A percentile compares a stretch with the other conserved stretches of the same genome.
phyloP scores from a whole-genome alignment of 1,139 yeast species.

The Torulaspora globosa region DNA sequence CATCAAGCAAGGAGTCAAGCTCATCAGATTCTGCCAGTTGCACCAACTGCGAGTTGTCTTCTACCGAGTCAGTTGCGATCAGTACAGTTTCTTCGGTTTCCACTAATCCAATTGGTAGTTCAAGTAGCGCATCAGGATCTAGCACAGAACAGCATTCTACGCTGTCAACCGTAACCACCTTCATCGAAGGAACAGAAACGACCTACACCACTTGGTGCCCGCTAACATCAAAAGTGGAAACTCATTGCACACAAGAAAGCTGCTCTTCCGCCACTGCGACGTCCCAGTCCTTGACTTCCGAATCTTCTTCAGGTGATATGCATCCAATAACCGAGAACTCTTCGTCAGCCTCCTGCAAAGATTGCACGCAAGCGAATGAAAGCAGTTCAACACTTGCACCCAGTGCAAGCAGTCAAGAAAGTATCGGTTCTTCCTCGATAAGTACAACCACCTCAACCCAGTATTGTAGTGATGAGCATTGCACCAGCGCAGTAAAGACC shows the following conservation, averaged over 20 bases:
- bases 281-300: background rate
- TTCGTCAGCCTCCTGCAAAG: background rate
- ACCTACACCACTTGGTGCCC: slow-evolving; percentile 27
- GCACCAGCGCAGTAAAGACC: background rate
- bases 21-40: background rate
- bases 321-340: background rate
- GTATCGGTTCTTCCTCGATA: background rate
- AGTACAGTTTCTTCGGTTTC: background rate
- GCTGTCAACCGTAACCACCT: slow-evolving; percentile 5
- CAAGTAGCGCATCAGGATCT: background rate
- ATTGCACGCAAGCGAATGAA: background rate
- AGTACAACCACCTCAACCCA: slow-evolving; percentile 2
- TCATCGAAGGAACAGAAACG: slow-evolving; percentile 5
- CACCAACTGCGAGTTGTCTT: background rate
- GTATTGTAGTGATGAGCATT: background rate
- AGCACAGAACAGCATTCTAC: background rate
- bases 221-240: slow-evolving; percentile 21
- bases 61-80: background rate
- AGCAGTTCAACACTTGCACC: background rate
- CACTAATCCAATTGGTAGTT: background rate
- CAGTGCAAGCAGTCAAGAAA: background rate
- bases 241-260: background rate
- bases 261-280: background rate
- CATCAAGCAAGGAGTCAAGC: background rate
- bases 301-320: background rate